A percentile compares a stretch with the other conserved stretches of the same genome.
These are phyloP conservation scores for Neotropicomus parvogracilis DNA, from an alignment of 1,284 basidiomycete species.

Conservation along the genomic window DNA sequence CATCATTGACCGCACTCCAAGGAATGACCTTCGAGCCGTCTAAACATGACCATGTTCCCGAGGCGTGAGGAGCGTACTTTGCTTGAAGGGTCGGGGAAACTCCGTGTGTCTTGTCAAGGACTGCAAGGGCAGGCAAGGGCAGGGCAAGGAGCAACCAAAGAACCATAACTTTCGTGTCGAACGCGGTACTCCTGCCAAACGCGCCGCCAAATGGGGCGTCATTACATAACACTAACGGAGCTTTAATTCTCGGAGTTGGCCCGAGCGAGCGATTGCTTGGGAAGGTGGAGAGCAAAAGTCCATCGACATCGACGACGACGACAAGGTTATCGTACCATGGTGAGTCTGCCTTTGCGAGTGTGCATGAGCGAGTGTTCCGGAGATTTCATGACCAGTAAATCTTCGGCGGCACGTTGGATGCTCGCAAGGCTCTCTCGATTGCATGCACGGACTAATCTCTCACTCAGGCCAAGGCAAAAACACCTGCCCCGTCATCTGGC, in stretches of 20 bases:
- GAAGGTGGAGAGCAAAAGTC: neutral
- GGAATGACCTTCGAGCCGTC: constrained; percentile 70
- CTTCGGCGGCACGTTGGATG: constrained; percentile 21
- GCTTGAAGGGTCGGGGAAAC: constrained; percentile 44
- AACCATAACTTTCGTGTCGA: constrained; percentile 33
- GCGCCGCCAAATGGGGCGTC: neutral
- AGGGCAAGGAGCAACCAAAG: constrained; percentile 43
- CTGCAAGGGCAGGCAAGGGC: constrained; percentile 38
- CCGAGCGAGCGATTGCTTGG: constrained; percentile 4
- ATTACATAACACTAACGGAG: constrained; percentile 31
- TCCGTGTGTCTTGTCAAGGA: constrained; percentile 46
- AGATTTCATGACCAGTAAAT: neutral
- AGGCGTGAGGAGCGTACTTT: constrained; percentile 45
- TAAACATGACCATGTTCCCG: constrained; percentile 65
- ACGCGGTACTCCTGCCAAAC: neutral
- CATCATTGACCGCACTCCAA: constrained; percentile 85
- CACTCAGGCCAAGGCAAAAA: constrained; percentile 65
- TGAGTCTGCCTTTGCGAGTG: constrained; percentile 22
- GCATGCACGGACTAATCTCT: constrained; percentile 13
- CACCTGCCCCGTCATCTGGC: constrained; percentile 62
- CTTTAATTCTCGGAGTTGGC: constrained; percentile 19
- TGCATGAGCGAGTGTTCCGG: neutral
- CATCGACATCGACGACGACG: constrained; percentile 28
- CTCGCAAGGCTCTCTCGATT: constrained; percentile 17
- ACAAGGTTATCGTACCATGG: constrained; percentile 30